Base-by-base conservation (phyloP, 495 filamentous ascomycete genomes). In the Aspergillus funiculosus region DNA sequence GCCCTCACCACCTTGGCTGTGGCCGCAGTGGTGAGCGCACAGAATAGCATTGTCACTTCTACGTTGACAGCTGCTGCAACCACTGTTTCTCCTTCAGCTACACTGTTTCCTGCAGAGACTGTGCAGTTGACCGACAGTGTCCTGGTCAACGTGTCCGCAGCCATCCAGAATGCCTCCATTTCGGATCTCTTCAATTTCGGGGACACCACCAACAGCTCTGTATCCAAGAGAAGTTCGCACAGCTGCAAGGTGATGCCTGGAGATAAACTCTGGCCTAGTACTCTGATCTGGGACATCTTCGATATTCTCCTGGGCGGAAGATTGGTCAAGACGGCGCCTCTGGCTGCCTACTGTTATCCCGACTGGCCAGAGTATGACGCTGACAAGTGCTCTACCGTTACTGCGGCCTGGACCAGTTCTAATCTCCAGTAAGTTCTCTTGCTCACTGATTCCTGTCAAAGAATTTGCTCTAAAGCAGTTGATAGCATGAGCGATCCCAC, bases 201-300 rank as follows among this genome's bases (percentile, higher is more conserved):
- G 2, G 43, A 46, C 28, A 35, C 4, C 1, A 32, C 38, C 5
- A 34, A 8, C 18, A 15, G 25, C 10, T 5, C 35, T 15, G 17
- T 36, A 2, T 0, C 30, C 28, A 49, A 42, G 21, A 28, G 40
- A 10, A 25, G 7, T 34, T 18, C 5, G 9, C 49, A 29, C 29
- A 28, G 42, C 28, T 82, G 78, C 62, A 79, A 72, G 52, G 46
- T 62, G 22, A 70, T 74, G 41, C 78, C 78, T 1, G 77, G 76
- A 13, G 66, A 73, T 24, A 25, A 22, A 1, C 29, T 41, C 4
- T 80, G 74, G 75, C 77, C 76, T 2, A 53, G 56, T 5, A 19
- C 46, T 1, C 36, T 55, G 6, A 57, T 60, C 8, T 77, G 73
- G 68, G 50, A 60, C 3, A 53, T 68, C 9, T 71, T 81, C 36